Evolutionary conservation across 106 monocot genomes (phyloP).

Genomic region (Dioscorea dumetorum): DNA sequence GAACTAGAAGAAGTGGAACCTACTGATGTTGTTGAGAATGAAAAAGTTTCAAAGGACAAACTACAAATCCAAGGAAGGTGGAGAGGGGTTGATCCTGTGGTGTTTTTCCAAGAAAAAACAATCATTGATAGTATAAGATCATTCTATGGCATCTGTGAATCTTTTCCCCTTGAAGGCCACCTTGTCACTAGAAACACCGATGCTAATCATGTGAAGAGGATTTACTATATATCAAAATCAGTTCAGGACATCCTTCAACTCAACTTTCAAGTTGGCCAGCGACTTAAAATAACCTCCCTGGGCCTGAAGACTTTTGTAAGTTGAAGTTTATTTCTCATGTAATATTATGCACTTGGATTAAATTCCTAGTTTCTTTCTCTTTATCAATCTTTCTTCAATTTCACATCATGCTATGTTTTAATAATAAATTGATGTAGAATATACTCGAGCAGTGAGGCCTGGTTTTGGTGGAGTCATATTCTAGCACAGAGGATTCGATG

Average conservation of each 20-base stretch:
- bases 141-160: slow-evolving; percentile 75
- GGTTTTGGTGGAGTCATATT: too few relatives aligned
- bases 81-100: slow-evolving; percentile 94
- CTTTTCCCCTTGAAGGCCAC: slow-evolving; percentile 65
- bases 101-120: slow-evolving; percentile 63
- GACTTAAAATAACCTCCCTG: slow-evolving; percentile 92
- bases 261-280: slow-evolving; percentile 71
- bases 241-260: slow-evolving; percentile 60
- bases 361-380: too few relatives aligned
- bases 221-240: slow-evolving; percentile 88
- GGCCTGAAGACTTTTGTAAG: slow-evolving; percentile 96
- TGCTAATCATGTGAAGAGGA: slow-evolving; percentile 81
- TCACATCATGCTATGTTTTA: too few relatives aligned
- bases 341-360: not conserved
- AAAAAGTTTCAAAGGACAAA: slow-evolving; percentile 21
- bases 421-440: too few relatives aligned
- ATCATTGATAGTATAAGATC: slow-evolving; percentile 59
- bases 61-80: slow-evolving; percentile 63
- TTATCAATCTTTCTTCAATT: too few relatives aligned
- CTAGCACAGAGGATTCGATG: too few relatives aligned
- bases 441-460: too few relatives aligned
- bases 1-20: slow-evolving; percentile 10
- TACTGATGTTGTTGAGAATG: slow-evolving; percentile 12
- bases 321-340: slow-evolving; percentile 13
- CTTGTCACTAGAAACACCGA: slow-evolving; percentile 87